These are phyloP conservation scores for Sugiyamaella neomexicana DNA, from an alignment of 1,139 yeast species.

Conservation along the genomic window DNA sequence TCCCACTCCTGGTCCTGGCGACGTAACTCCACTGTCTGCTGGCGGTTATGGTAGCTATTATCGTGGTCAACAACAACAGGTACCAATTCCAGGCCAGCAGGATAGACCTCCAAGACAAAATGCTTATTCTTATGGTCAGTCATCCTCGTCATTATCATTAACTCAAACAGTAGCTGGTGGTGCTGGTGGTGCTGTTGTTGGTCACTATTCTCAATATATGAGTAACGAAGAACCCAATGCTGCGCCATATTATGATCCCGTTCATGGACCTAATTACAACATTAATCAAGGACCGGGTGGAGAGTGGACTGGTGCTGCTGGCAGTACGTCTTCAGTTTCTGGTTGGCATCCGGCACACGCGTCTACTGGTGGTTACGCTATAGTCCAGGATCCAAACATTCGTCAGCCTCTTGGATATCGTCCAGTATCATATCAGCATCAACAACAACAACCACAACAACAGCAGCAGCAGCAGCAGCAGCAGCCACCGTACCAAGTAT, in stretches of 20 bases:
- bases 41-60: conserved; percentile 9
- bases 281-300: background rate
- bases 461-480: conserved; percentile 5
- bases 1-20: conserved; percentile 9
- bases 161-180: background rate
- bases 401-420: conserved; percentile 7
- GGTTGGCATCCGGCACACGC: conserved; percentile 10
- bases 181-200: background rate
- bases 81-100: conserved; percentile 10
- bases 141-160: conserved; percentile 14
- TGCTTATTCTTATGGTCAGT: conserved; percentile 17
- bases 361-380: conserved; percentile 1
- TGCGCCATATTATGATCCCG: conserved; percentile 14
- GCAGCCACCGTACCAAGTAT: conserved; percentile 3
- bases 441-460: conserved; percentile 1
- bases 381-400: conserved; percentile 3
- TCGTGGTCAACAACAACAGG: conserved; percentile 24
- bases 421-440: background rate
- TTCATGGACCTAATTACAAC: background rate
- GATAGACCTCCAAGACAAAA: background rate
- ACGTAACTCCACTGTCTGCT: conserved; percentile 2
- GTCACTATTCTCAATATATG: conserved; percentile 11
- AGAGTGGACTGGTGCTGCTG: conserved; percentile 6
- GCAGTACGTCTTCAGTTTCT: conserved; percentile 2
- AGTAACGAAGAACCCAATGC: conserved; percentile 8